A percentile compares a stretch with the other conserved stretches of the same genome.
These are phyloP conservation scores for Vitellaria paradoxa DNA, from an alignment of 179 eudicot genomes.

Conservation along the genomic window DNA sequence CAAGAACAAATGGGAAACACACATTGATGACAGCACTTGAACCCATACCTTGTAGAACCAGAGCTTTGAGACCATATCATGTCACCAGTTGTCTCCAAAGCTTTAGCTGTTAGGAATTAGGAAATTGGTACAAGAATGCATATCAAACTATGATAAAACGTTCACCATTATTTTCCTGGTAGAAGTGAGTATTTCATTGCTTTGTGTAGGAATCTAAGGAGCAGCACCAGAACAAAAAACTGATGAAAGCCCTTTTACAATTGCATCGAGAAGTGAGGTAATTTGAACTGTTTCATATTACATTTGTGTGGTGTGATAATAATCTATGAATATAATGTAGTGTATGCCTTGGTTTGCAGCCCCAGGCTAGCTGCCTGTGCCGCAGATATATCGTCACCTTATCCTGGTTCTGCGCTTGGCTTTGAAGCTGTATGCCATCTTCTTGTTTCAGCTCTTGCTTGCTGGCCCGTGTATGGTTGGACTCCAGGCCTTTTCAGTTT, in stretches of 20 bases:
- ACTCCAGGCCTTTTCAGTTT: constrained; percentile 88
- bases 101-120: too few relatives aligned
- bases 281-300: constrained; percentile 5
- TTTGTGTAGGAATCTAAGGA: constrained; percentile 71
- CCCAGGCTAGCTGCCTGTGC: constrained; percentile 87
- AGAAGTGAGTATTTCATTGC: constrained; percentile 10
- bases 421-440: constrained; percentile 88
- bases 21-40: too few relatives aligned
- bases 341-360: constrained; percentile 47
- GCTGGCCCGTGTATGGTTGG: constrained; percentile 97
- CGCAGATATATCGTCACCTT: constrained; percentile 61
- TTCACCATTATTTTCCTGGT: neutral
- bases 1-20: too few relatives aligned
- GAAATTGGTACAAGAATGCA: too few relatives aligned
- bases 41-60: too few relatives aligned
- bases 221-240: constrained; percentile 90
- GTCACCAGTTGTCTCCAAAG: too few relatives aligned
- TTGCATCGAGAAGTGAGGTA: constrained; percentile 96
- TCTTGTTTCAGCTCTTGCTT: constrained; percentile 90
- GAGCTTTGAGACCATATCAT: too few relatives aligned
- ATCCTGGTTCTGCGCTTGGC: constrained; percentile 81
- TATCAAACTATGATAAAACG: too few relatives aligned
- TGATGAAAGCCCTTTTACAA: constrained; percentile 77
- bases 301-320: neutral
- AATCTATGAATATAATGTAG: constrained; percentile 1